Conservation (phyloP, 805 yeast genomes). For the Sugiyamaella mastotermitis region DNA sequence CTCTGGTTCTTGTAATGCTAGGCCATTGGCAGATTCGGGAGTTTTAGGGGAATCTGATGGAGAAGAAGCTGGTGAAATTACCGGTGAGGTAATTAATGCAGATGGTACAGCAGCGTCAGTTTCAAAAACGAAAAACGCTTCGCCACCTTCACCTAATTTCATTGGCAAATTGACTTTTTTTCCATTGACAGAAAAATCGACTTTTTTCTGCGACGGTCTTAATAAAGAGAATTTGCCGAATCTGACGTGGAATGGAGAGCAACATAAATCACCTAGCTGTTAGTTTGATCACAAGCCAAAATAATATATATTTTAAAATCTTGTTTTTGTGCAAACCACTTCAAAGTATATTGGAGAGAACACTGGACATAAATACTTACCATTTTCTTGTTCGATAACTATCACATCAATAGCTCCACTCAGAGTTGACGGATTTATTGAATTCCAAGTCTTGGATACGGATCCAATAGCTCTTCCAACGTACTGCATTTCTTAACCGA, state of each 20-base stretch:
- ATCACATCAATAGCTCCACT: conserved; percentile 97
- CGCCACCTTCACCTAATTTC: conserved; percentile 97
- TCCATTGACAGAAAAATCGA: conserved; percentile 82
- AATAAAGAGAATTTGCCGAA: conserved; percentile 91
- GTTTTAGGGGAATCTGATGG: conserved; percentile 26
- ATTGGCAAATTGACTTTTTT: conserved; percentile 76
- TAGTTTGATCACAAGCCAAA: too few species aligned
- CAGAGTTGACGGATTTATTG: conserved; percentile 91
- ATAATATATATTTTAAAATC: too few species aligned
- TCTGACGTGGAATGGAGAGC: conserved; percentile 95
- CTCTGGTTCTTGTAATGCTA: conserved; percentile 41
- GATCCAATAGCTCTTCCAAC: conserved; percentile 93
- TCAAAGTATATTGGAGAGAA: too few species aligned
- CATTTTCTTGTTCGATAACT: conserved; percentile 84
- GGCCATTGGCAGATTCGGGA: conserved; percentile 13
- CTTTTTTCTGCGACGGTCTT: conserved; percentile 92
- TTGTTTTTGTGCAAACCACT: too few species aligned
- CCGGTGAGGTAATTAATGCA: conserved; percentile 81
- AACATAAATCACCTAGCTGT: conserved; percentile 54
- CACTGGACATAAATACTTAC: too few species aligned
- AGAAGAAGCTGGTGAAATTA: conserved; percentile 59
- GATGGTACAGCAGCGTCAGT: conserved; percentile 66
- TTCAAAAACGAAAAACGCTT: conserved; percentile 94
- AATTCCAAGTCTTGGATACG: conserved; percentile 95
- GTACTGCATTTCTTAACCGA: conserved; percentile 83